Evolutionary conservation across 2,329 filamentous ascomycete genomes (phyloP).

Genomic region (Chaetothyriales sp.): DNA sequence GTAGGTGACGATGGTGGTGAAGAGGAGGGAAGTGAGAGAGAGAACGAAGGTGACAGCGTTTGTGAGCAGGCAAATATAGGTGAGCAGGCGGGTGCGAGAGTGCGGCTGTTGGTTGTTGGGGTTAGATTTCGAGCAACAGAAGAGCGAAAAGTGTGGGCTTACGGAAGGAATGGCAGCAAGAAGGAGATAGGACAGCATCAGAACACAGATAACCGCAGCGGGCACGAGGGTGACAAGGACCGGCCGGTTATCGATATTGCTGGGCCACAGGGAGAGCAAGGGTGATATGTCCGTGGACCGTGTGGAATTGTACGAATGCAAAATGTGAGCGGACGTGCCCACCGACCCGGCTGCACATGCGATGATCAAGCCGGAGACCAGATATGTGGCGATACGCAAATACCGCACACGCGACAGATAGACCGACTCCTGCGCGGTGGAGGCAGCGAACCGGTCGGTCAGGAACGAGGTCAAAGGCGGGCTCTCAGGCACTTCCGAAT

Average conservation of each 20-base stretch:
- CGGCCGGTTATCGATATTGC: constrained; percentile 27
- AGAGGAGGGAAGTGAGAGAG: not conserved
- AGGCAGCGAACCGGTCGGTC: constrained; percentile 13
- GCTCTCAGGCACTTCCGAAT: constrained; percentile 1
- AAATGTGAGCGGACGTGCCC: constrained; percentile 25
- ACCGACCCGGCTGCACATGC: constrained; percentile 20
- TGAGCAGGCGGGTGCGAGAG: constrained; percentile 12
- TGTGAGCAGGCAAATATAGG: constrained; percentile 7
- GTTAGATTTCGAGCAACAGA: constrained; percentile 1
- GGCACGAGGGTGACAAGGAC: constrained; percentile 24
- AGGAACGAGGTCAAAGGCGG: constrained; percentile 13
- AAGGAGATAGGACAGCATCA: constrained; percentile 18
- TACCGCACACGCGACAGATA: constrained; percentile 9
- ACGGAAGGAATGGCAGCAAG: constrained; percentile 9
- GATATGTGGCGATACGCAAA: constrained; percentile 23
- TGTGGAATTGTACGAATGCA: constrained; percentile 26
- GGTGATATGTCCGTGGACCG: constrained; percentile 21
- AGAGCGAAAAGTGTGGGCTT: constrained; percentile 6
- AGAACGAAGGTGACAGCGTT: constrained; percentile 17
- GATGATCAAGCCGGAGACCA: constrained; percentile 22
- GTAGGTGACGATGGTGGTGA: constrained; percentile 12
- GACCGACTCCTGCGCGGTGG: constrained; percentile 10
- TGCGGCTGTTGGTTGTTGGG: constrained; percentile 6
- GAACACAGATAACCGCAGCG: constrained; percentile 23
- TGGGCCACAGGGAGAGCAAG: constrained; percentile 26